Base-by-base conservation (phyloP, 2,329 filamentous ascomycete genomes). In the Plenodomus biglobosus region DNA sequence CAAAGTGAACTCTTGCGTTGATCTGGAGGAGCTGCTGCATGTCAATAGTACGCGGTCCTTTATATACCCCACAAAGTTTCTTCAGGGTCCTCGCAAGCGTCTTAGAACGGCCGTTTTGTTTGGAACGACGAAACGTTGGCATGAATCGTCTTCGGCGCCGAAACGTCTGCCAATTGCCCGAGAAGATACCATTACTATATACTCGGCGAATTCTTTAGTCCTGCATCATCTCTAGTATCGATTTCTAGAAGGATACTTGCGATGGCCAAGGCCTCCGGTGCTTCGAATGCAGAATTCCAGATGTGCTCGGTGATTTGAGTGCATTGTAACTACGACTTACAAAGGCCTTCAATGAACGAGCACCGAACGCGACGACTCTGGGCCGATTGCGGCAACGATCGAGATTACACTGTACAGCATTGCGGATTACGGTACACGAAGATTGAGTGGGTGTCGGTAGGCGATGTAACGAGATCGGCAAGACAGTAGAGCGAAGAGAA, bases 141-240 rank as follows among this genome's bases (percentile, higher is more conserved):
- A 42, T 46, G 44, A 42, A 32, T 38, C 21, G 16, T n/a, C 44
- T 37, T 46, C 44, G 44, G 44, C 44, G 44, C 44, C 44, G 44
- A 46, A 30, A 40, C 7, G 21, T 32, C 44, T 46, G 24, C 44
- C 44, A 48, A 32, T 41, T 35, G 35, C 21, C 46, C 46, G 46
- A 43, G 37, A 46, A 42, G 18, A 42, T 16, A 39, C 44, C 44
- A 46, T 42, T 24, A 11, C n/a, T n/a, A n/a, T n/a, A 11, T 18
- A 39, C 13, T 6, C 40, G 8, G n/a, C 34, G 19, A 18, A 32
- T 15, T 6, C 3, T 32, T 15, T 32, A 32, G 27, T 32, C 27
- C 27, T 32, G 7, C 27, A 32, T 11, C 13, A 8, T 11, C 13
- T 15, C 15, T 32, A 11, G 27, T 32, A 11, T 32, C n/a, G 13